phyloP scores from a whole-genome alignment of 805 yeast species.

The Monosporozyma yasuniensis region DNA sequence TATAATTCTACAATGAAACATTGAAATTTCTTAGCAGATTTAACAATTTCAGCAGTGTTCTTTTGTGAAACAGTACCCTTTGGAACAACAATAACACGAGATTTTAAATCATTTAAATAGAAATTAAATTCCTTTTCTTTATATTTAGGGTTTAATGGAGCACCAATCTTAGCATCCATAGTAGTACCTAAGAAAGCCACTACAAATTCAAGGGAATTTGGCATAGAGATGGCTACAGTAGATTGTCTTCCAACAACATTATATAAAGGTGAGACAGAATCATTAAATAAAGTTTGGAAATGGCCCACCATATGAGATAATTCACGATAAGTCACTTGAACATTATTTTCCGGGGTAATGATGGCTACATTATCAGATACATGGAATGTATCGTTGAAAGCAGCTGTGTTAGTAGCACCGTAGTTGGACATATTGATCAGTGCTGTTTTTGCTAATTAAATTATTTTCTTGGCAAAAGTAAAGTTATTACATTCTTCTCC shows the following conservation, averaged over 20 bases:
- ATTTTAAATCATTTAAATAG: conserved; percentile 51
- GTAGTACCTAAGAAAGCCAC: conserved; percentile 50
- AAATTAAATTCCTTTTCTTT: conserved; percentile 54
- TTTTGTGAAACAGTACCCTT: conserved; percentile 35
- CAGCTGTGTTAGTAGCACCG: conserved; percentile 23
- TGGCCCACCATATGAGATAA: conserved; percentile 39
- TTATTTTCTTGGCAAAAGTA: too few relatives aligned
- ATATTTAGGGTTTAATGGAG: conserved; percentile 60
- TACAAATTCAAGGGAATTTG: conserved; percentile 52
- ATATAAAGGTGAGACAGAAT: conserved; percentile 36
- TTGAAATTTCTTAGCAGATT: conserved; percentile 40
- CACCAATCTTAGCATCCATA: conserved; percentile 49
- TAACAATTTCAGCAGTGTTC: conserved; percentile 34
- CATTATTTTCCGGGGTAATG: conserved; percentile 39
- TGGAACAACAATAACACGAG: conserved; percentile 51
- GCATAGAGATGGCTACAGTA: conserved; percentile 51
- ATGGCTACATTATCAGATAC: conserved; percentile 36
- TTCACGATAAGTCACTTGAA: conserved; percentile 37
- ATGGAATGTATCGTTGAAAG: conserved; percentile 32
- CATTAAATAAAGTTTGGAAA: conserved; percentile 40
- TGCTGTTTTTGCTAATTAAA: background rate
- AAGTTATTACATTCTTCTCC: too few relatives aligned
- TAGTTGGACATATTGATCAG: background rate
- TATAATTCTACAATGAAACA: conserved; percentile 46
- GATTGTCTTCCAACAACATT: conserved; percentile 31